These are phyloP conservation scores for Plasmodium adleri DNA, from an alignment of 169 alveolate species.

Conservation along the genomic window DNA sequence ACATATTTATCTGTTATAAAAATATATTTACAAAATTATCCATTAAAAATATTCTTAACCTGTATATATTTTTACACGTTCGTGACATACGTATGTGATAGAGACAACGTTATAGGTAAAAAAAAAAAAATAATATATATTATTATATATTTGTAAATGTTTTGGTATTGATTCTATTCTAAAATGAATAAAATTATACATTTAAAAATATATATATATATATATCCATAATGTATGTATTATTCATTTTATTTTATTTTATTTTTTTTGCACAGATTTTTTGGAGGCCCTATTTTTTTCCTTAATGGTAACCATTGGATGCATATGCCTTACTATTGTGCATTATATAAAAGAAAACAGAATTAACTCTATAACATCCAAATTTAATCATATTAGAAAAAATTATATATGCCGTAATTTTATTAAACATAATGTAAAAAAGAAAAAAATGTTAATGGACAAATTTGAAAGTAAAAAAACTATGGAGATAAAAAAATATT, in stretches of 20 bases:
- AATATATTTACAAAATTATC: conserved; percentile 59
- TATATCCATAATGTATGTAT: background rate
- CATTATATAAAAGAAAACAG: conserved; percentile 58
- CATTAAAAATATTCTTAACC: conserved; percentile 57
- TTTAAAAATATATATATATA: no score
- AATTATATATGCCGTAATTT: conserved; percentile 37
- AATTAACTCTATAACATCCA: conserved; percentile 20
- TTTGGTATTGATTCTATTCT: no score
- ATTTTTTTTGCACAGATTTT: conserved; percentile 14
- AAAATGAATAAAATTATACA: no score
- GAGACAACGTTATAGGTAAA: conserved; percentile 48
- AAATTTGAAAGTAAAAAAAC: conserved; percentile 47
- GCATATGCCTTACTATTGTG: conserved; percentile 4
- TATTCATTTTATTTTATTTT: conserved; percentile 9
- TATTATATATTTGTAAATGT: no score
- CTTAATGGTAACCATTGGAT: conserved; percentile 48
- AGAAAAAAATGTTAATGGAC: background rate
- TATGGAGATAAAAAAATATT: conserved; percentile 39
- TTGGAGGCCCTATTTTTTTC: conserved; percentile 37
- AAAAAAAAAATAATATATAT: no score
- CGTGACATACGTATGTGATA: conserved; percentile 53
- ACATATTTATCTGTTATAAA: conserved; percentile 63
- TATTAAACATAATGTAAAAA: background rate
- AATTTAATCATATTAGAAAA: conserved; percentile 20
- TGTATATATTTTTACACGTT: conserved; percentile 64